Percentiles rank a stretch among this genome's conserved stretches.
Evolutionary conservation across 305 asterid species (phyloP).

Genomic region (Rubia tinctorum): DNA sequence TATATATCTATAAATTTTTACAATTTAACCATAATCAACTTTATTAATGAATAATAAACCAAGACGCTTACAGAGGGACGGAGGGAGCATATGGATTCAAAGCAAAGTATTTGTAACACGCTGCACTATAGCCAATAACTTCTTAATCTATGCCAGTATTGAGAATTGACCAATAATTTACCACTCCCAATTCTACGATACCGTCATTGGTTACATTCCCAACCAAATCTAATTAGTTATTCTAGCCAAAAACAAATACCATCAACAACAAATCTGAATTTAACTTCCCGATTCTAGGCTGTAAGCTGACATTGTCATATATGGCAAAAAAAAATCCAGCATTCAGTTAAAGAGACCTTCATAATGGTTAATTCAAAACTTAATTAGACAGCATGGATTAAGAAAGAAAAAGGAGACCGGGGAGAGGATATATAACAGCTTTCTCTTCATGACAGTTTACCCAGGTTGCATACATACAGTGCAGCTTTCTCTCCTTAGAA

Average conservation of each 20-base stretch:
- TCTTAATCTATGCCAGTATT: not conserved
- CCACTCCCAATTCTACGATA: not conserved
- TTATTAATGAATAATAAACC: no score
- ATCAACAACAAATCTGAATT: not conserved
- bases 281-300: not conserved
- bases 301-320: not conserved
- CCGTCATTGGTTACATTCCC: not conserved
- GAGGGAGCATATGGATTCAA: not conserved
- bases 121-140: not conserved
- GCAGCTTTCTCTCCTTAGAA: not conserved
- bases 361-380: not conserved
- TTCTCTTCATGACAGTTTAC: not conserved
- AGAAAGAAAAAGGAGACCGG: not conserved
- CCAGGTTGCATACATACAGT: not conserved
- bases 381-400: not conserved
- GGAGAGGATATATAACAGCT: not conserved
- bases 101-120: not conserved
- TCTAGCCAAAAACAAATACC: not conserved
- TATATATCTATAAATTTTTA: no score
- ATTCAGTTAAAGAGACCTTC: not conserved
- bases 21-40: no score
- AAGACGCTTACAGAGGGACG: no score
- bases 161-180: not conserved
- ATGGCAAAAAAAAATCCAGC: not conserved
- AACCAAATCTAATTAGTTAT: not conserved